Conservation (phyloP, 208 protist genomes). For the Leishmania arabica region DNA sequence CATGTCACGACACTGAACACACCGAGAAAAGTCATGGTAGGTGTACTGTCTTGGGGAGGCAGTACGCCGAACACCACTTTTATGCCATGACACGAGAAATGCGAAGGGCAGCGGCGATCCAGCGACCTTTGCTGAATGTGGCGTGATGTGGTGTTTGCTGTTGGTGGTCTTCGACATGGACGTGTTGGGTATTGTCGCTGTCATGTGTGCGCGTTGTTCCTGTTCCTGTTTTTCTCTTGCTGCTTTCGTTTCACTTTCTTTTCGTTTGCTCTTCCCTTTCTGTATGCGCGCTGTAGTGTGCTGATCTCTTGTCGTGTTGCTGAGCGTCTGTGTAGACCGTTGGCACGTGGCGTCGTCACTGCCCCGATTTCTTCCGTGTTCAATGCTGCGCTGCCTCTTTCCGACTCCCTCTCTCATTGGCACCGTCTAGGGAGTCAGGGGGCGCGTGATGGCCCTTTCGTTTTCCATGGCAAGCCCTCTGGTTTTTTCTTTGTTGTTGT, state of each 20-base stretch:
- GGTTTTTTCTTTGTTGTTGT: not conserved
- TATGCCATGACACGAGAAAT: too few species aligned
- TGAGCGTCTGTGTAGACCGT: not conserved
- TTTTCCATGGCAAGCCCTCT: not conserved
- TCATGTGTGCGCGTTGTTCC: not conserved
- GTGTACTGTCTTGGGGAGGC: slow-evolving; percentile 8
- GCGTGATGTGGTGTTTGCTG: not conserved
- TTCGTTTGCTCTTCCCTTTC: not conserved
- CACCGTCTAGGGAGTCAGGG: not conserved
- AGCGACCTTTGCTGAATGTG: not conserved
- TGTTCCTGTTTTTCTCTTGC: not conserved
- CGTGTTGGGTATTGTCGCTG: not conserved
- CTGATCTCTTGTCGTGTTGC: not conserved
- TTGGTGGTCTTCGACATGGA: not conserved
- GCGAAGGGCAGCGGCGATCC: not conserved
- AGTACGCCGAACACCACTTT: not conserved
- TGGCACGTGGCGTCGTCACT: not conserved
- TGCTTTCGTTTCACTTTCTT: not conserved
- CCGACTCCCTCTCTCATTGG: not conserved
- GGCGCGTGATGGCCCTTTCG: not conserved
- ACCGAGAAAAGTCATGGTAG: not conserved
- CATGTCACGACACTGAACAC: not conserved
- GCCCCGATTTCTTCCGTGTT: not conserved
- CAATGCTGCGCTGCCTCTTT: slow-evolving; percentile 4
- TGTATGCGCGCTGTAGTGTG: not conserved